phyloP scores from a whole-genome alignment of 2,329 filamentous ascomycete genomes.

The Verruconis gallopava region DNA sequence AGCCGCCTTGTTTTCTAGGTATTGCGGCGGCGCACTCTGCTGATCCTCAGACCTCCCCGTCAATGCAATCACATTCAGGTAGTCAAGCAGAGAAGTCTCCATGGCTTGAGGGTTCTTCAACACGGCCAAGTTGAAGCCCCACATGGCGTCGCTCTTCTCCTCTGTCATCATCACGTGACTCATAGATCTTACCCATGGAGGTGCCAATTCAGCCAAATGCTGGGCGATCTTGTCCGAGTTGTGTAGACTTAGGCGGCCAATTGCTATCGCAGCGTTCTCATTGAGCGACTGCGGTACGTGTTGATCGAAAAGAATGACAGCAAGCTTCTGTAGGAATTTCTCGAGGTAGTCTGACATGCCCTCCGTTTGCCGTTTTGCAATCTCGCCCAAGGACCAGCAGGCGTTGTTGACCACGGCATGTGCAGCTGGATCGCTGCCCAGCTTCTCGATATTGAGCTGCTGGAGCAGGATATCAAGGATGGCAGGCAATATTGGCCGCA shows the following conservation, averaged over 20 bases:
- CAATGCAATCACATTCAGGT: slow-evolving; percentile 73
- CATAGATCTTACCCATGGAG: slow-evolving; percentile 71
- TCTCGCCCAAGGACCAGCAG: slow-evolving; percentile 92
- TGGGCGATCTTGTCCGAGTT: slow-evolving; percentile 66
- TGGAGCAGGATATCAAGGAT: slow-evolving; percentile 73
- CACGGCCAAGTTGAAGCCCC: slow-evolving; percentile 77
- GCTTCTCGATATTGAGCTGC: slow-evolving; percentile 78
- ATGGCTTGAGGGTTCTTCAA: slow-evolving; percentile 81
- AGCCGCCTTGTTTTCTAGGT: background rate
- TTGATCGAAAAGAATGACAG: slow-evolving; percentile 72
- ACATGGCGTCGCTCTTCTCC: slow-evolving; percentile 87
- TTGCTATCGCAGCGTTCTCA: slow-evolving; percentile 88
- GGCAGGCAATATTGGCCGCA: slow-evolving; percentile 58
- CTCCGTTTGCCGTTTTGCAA: slow-evolving; percentile 62
- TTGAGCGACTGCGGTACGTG: slow-evolving; percentile 75
- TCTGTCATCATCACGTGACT: slow-evolving; percentile 74
- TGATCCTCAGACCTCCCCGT: slow-evolving; percentile 43
- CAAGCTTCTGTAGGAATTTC: slow-evolving; percentile 61
- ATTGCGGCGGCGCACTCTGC: background rate
- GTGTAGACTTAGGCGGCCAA: slow-evolving; percentile 74
- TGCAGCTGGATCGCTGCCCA: slow-evolving; percentile 29
- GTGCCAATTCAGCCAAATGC: slow-evolving; percentile 66
- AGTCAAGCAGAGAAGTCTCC: slow-evolving; percentile 70
- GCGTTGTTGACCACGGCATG: slow-evolving; percentile 97
- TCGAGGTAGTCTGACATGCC: slow-evolving; percentile 67